Evolutionary conservation across 345 rosid genomes (phyloP), one percentile per base, ranked within the genome.

Genomic region (Hibiscus mutabilis): DNA sequence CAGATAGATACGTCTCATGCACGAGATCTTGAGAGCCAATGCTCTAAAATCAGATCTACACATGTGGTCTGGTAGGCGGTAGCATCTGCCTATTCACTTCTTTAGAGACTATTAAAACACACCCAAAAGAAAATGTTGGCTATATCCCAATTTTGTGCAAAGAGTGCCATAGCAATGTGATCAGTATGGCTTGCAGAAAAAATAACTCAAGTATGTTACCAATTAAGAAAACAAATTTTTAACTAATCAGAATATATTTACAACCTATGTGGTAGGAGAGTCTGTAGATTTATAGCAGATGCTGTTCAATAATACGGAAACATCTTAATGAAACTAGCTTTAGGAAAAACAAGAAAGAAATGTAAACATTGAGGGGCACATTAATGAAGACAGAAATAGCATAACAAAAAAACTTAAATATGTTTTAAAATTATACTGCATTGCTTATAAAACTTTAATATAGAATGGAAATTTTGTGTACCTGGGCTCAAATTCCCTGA

Each of bases 401-500:
- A 27, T 60, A 10, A 2, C 68, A 11, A 62, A 2, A 63, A 49
- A 14, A 9, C 16, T 16, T 9, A 47, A 65, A 74, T 25, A 53
- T 49, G 60, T 47, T 31, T 6, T 2, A 40, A 24, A 75, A 71
- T 22, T 19, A 16, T 31, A 61, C 65, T 7, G 44, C 47, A 68
- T 4, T 27, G 37, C 31, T 18, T 44, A 72, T 33, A 27, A 5
- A n/a, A 22, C 40, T 55, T 47, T 7, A 78, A 60, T 53, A 16
- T 61, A 51, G 51, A 68, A 58, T 4, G 58, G 9, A 75, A 29
- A 14, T 1, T 46, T 74, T 42, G 4, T 56, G 61, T 89, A 96
- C 98, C 99, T 95, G 67, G 99, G 97, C 76, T 92, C 98, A 83
- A 92, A 95, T 82, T 92, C 99, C 80, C 87, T 82, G 79, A 92